phyloP scores from a whole-genome alignment of 306 rosid species.

The Lathyrus tuberosus region DNA sequence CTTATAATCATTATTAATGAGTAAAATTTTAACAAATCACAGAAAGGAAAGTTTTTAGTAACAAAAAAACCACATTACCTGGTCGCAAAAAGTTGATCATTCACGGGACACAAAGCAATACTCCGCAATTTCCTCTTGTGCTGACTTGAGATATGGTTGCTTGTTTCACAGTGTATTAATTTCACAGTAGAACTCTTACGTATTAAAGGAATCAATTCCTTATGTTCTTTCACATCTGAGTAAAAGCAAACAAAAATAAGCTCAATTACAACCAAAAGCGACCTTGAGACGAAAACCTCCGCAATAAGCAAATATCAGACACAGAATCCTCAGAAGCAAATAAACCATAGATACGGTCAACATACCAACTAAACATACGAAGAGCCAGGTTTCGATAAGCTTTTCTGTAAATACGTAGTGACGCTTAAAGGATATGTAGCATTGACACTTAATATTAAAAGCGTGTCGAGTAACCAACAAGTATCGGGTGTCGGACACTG shows the following conservation, averaged over 20 bases:
- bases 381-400: neutral
- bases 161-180: conserved; percentile 54
- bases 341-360: conserved; percentile 18
- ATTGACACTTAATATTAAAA: neutral
- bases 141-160: conserved; percentile 79
- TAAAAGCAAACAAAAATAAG: conserved; percentile 38
- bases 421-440: neutral
- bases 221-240: conserved; percentile 82
- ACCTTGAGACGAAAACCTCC: conserved; percentile 5
- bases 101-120: conserved; percentile 75
- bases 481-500: neutral
- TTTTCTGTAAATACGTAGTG: neutral
- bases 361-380: conserved; percentile 22
- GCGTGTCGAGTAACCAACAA: neutral
- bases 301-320: conserved; percentile 18
- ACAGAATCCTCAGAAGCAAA: conserved; percentile 28
- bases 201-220: conserved; percentile 70
- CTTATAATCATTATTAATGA: neutral
- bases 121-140: conserved; percentile 93
- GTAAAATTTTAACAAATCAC: conserved; percentile 23
- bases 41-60: conserved; percentile 17
- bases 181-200: conserved; percentile 56
- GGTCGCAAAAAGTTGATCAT: conserved; percentile 85
- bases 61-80: conserved; percentile 55
- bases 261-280: conserved; percentile 29